phyloP scores from a whole-genome alignment of 2,329 filamentous ascomycete species.

The Laburnicola sp. region DNA sequence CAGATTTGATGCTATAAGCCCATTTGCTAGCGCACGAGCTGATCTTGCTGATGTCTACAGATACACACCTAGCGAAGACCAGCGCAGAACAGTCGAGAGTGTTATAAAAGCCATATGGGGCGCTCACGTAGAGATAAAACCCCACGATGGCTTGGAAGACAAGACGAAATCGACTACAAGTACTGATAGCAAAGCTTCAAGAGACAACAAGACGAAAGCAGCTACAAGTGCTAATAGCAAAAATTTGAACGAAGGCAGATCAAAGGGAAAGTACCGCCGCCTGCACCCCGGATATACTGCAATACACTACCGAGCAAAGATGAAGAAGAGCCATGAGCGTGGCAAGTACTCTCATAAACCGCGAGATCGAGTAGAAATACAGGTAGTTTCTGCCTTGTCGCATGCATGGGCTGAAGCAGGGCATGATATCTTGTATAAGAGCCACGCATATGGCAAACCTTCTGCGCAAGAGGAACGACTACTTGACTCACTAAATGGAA shows the following conservation, averaged over 20 bases:
- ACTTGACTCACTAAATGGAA: slow-evolving; percentile 18
- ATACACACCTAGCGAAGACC: slow-evolving; percentile 8
- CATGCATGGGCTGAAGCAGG: slow-evolving; percentile 35
- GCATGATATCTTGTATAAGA: slow-evolving; percentile 38
- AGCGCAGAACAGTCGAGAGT: slow-evolving; percentile 3
- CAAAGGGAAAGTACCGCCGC: slow-evolving; percentile 8
- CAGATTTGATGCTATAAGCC: background rate
- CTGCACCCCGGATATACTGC: slow-evolving; percentile 17
- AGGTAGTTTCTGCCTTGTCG: slow-evolving; percentile 31
- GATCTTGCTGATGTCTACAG: background rate
- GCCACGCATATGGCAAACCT: slow-evolving; percentile 10
- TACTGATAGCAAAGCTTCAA: background rate
- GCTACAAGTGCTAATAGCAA: background rate
- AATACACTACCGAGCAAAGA: slow-evolving; percentile 13
- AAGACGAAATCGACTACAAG: background rate
- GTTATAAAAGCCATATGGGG: slow-evolving; percentile 7
- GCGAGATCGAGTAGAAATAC: slow-evolving; percentile 29
- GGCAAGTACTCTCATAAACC: background rate
- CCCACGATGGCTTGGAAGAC: slow-evolving; percentile 2
- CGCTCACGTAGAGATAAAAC: slow-evolving; percentile 1
- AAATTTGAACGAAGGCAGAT: background rate
- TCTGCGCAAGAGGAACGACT: slow-evolving; percentile 13
- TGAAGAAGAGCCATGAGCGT: slow-evolving; percentile 8
- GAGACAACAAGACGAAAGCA: background rate
- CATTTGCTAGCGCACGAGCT: too few relatives aligned